Percentiles rank a stretch among this genome's conserved stretches.
Evolutionary conservation across 495 filamentous ascomycete genomes (phyloP).

Genomic region (Corynascus novoguineensis): DNA sequence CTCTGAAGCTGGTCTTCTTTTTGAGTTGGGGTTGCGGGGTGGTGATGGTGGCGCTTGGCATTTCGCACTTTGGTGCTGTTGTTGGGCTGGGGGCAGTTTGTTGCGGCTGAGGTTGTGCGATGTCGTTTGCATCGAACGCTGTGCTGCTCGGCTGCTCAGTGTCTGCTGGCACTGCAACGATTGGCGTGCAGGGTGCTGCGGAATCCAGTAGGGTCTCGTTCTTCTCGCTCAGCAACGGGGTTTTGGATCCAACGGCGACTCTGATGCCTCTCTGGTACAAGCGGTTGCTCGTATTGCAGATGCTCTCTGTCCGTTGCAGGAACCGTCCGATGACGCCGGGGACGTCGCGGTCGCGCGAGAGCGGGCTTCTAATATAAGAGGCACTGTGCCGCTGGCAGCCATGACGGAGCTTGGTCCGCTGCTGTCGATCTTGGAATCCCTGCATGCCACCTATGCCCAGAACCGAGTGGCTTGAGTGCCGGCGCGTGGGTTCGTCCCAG

Average conservation of each 20-base stretch:
- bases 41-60: conserved; percentile 10
- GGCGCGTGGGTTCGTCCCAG: background rate
- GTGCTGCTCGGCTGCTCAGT: background rate
- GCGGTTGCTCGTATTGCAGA: conserved; percentile 3
- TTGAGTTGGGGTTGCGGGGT: conserved; percentile 20
- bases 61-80: conserved; percentile 7
- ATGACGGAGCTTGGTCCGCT: background rate
- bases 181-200: too few species aligned
- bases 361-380: conserved; percentile 16
- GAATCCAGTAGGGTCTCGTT: background rate
- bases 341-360: conserved; percentile 11
- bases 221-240: background rate
- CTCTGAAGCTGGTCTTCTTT: conserved; percentile 24
- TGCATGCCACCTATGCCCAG: too few species aligned
- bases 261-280: background rate
- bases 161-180: background rate
- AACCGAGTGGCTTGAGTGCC: background rate
- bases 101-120: conserved; percentile 14
- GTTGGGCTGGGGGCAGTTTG: background rate
- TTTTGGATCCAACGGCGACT: background rate
- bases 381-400: conserved; percentile 7
- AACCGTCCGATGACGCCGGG: conserved; percentile 12
- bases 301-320: conserved; percentile 12
- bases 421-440: background rate
- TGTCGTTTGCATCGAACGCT: conserved; percentile 1